Conservation (phyloP, 2,329 filamentous ascomycete species). For the Lecanicillium sp. region DNA sequence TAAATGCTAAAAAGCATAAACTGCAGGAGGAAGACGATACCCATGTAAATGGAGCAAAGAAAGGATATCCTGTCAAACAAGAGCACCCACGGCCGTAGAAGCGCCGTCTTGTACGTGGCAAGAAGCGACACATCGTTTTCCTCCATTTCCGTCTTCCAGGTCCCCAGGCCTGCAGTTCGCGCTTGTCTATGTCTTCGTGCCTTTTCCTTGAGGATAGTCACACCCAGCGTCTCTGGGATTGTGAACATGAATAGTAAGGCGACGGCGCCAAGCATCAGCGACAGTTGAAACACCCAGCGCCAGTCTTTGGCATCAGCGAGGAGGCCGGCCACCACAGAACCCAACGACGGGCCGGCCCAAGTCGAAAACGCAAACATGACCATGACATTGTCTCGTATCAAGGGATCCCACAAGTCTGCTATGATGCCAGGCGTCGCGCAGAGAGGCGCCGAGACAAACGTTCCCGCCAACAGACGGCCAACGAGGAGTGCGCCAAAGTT, state of each 20-base stretch:
- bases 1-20: conserved; percentile 47
- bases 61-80: conserved; percentile 37
- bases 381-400: conserved; percentile 38
- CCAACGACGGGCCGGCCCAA: conserved; percentile 37
- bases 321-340: conserved; percentile 43
- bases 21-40: conserved; percentile 34
- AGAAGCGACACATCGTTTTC: too few species aligned
- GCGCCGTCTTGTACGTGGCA: conserved; percentile 34
- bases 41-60: conserved; percentile 34
- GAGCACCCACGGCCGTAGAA: conserved; percentile 38
- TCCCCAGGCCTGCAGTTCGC: too few species aligned
- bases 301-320: conserved; percentile 39
- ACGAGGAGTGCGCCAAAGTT: conserved; percentile 39
- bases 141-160: too few species aligned
- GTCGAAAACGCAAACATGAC: conserved; percentile 38
- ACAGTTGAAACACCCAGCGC: conserved; percentile 36
- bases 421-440: conserved; percentile 35
- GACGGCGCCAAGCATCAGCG: conserved; percentile 25
- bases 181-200: too few species aligned
- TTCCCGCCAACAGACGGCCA: conserved; percentile 39
- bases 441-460: conserved; percentile 33
- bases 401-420: conserved; percentile 36
- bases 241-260: conserved; percentile 36
- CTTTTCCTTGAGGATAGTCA: conserved; percentile 13
- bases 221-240: conserved; percentile 43